phyloP scores from a whole-genome alignment of 768 basidiomycete species.

The Amanita inopinata region DNA sequence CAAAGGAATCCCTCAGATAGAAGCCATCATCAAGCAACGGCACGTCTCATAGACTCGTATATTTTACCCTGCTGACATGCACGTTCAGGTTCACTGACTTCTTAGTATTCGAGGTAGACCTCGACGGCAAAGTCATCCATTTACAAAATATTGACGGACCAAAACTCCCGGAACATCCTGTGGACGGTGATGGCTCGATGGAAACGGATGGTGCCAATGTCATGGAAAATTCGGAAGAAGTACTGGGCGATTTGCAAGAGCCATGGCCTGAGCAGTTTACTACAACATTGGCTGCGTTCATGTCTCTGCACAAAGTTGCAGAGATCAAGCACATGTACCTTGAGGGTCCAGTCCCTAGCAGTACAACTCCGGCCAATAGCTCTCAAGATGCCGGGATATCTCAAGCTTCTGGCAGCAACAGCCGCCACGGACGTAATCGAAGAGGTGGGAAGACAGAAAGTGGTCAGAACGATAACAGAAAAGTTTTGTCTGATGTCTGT shows the following conservation, averaged over 20 bases:
- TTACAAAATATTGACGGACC: conserved; percentile 74
- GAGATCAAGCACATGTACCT: conserved; percentile 66
- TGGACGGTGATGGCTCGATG: conserved; percentile 16
- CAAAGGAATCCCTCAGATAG: conserved; percentile 57
- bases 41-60: conserved; percentile 22
- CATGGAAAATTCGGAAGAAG: neutral
- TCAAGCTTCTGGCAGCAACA: conserved; percentile 36
- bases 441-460: conserved; percentile 27
- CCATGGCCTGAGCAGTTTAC: conserved; percentile 64
- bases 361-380: conserved; percentile 72
- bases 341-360: conserved; percentile 74
- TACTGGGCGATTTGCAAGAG: conserved; percentile 17
- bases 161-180: conserved; percentile 13
- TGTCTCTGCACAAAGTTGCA: conserved; percentile 49
- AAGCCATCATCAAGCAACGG: conserved; percentile 97
- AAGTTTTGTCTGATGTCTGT: conserved; percentile 76
- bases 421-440: conserved; percentile 27
- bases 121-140: conserved; percentile 70
- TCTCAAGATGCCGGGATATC: conserved; percentile 39
- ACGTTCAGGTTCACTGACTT: conserved; percentile 73
- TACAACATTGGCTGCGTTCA: conserved; percentile 45
- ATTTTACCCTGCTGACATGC: too few species aligned
- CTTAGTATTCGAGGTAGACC: conserved; percentile 84
- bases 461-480: conserved; percentile 56
- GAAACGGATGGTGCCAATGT: conserved; percentile 8